These are phyloP conservation scores for Syzygium aromaticum DNA, from an alignment of 345 rosid genomes.

Conservation along the genomic window DNA sequence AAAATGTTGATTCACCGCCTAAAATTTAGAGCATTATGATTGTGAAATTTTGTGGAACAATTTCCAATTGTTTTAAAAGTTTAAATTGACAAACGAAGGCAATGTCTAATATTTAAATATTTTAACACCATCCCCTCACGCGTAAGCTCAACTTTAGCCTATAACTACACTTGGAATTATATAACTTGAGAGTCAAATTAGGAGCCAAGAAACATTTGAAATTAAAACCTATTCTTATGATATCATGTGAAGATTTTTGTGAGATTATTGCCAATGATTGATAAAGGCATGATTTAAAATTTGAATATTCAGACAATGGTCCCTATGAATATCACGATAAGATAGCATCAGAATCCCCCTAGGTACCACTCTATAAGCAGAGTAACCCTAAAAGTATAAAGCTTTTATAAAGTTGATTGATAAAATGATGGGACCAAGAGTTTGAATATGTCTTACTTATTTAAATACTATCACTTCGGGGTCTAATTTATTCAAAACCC, in stretches of 20 bases:
- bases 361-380: not conserved
- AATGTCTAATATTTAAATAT: not conserved
- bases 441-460: not conserved
- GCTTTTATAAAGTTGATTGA: not conserved
- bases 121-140: not conserved
- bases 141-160: not conserved
- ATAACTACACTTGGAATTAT: not conserved
- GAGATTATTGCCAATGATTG: not conserved
- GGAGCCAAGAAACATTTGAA: not conserved
- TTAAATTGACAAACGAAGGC: not conserved
- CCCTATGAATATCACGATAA: not conserved
- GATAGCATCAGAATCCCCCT: not conserved
- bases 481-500: not conserved
- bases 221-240: not conserved
- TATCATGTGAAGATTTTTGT: not conserved
- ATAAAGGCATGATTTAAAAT: not conserved
- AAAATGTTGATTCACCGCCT: not conserved
- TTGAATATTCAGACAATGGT: not conserved
- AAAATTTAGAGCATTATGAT: not conserved
- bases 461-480: not conserved
- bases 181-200: not conserved
- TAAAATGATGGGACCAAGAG: not conserved
- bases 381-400: not conserved
- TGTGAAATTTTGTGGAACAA: accelerated
- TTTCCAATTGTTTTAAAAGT: not conserved